Evolutionary conservation across 2,329 filamentous ascomycete genomes (phyloP).

Genomic region (Thielaviopsis ethacetica): DNA sequence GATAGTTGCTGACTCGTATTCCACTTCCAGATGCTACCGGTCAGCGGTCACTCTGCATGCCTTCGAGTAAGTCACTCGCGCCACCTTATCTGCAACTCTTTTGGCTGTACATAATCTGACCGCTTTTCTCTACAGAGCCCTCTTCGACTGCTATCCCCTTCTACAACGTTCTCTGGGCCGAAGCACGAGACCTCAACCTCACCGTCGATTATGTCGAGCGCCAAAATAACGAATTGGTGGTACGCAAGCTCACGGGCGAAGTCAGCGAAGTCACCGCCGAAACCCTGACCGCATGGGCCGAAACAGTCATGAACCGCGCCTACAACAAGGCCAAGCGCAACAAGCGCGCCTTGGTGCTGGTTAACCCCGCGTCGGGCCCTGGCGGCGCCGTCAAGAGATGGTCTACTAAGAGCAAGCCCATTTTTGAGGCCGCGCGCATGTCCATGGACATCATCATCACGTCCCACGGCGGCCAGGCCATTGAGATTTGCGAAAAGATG

Average conservation of each 20-base stretch:
- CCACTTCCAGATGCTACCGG: constrained; percentile 1
- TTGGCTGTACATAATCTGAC: not conserved
- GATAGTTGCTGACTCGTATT: constrained; percentile 2
- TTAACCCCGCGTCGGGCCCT: constrained; percentile 84
- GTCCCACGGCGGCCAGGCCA: constrained; percentile 56
- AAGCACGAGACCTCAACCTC: constrained; percentile 41
- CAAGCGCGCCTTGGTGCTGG: constrained; percentile 70
- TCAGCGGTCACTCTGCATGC: constrained; percentile 7
- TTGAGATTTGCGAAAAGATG: constrained; percentile 56
- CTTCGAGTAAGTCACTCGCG: constrained; percentile 7
- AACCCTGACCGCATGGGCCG: constrained; percentile 43
- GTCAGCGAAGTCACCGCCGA: constrained; percentile 22
- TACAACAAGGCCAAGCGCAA: constrained; percentile 52
- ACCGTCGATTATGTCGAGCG: constrained; percentile 57
- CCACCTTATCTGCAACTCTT: not conserved
- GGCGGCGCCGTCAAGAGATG: constrained; percentile 61
- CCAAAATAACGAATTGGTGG: constrained; percentile 38
- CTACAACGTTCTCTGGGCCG: constrained; percentile 74
- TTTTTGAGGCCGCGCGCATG: constrained; percentile 71
- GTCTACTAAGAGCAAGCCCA: constrained; percentile 57
- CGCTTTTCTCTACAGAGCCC: constrained; percentile 1
- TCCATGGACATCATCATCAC: constrained; percentile 59
- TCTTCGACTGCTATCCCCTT: not conserved
- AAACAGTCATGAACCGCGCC: constrained; percentile 47
- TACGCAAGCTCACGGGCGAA: constrained; percentile 42